These are phyloP conservation scores for Melastoma candidum DNA, from an alignment of 441 rosid species.

Conservation along the genomic window DNA sequence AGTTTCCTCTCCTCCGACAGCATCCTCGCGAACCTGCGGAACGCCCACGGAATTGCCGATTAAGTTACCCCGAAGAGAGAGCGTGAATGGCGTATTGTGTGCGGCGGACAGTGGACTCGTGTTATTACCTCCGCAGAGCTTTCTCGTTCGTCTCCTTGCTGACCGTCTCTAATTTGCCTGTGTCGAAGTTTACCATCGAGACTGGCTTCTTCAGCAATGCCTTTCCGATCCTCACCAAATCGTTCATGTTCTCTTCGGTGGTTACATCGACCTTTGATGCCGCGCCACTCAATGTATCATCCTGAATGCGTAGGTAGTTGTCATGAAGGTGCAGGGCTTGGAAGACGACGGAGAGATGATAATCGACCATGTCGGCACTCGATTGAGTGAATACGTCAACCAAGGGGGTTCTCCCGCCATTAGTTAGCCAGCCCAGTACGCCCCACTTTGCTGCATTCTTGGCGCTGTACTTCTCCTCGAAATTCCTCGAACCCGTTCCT, in stretches of 20 bases:
- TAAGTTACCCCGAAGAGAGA: background rate
- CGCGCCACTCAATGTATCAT: background rate
- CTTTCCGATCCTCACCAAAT: background rate
- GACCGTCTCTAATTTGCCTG: background rate
- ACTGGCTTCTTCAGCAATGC: too few species aligned
- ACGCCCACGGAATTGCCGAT: too few species aligned
- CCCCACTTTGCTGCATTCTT: slow-evolving; percentile 10
- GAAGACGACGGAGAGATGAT: slow-evolving; percentile 16
- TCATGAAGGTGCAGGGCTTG: slow-evolving; percentile 13
- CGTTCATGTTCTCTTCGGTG: background rate
- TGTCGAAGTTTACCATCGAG: background rate
- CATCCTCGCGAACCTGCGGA: slow-evolving; percentile 17
- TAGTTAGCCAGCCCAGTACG: slow-evolving; percentile 9
- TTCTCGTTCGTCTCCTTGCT: slow-evolving; percentile 1
- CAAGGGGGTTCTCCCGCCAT: slow-evolving; percentile 5
- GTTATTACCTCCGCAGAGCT: slow-evolving; percentile 1
- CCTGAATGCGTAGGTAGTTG: slow-evolving; percentile 13
- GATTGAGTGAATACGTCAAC: slow-evolving; percentile 11
- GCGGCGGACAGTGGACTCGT: too few species aligned
- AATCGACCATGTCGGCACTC: slow-evolving; percentile 16
- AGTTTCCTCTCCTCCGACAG: slow-evolving; percentile 22
- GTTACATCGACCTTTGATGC: too few species aligned
- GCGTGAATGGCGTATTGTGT: too few species aligned
- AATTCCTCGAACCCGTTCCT: slow-evolving; percentile 4
- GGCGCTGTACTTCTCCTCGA: slow-evolving; percentile 4